Base-by-base conservation (phyloP, 345 rosid species). In the Salix dunnii region DNA sequence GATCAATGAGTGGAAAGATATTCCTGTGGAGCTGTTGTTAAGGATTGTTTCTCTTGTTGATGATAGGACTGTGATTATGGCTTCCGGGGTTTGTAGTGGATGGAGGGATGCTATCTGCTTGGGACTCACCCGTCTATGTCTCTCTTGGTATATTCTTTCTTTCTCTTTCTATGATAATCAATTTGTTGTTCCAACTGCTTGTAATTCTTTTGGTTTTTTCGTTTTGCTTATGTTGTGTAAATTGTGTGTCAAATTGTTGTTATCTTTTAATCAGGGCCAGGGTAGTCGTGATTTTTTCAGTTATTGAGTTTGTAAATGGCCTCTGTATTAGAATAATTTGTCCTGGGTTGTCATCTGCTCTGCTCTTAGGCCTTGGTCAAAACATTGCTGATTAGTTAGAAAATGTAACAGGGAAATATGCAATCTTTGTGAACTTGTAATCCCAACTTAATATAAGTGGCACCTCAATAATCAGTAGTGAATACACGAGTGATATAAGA, bases 101-200 rank as follows among this genome's bases (percentile, higher is more conserved):
- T 95, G 99, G 98, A 91, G 97, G 82, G 99, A 95, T 80, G 91
- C 94, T 5, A 82, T 95, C 58, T 83, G 89, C 71, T 78, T 91
- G 80, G 99, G 98, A 62, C 88, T 90, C 77, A 86, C 97, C 23
- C 90, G 88, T 80, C 92, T 95, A 30, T 87, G 87, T 71, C 97
- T 95, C 80, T 91, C 89, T 49, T 90, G 96, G 99, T 95, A 89
- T 58, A 69, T 1, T n/a, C 16, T 4, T 71, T 61, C 74, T 80
- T 38, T 35, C 13, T 64, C 40, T 64, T 35, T 76, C 12, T 48
- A 30, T 31, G 31, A 17, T 55, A 55, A 55, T 55, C 28, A n/a
- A 55, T 55, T n/a, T 58, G 63, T 23, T 58, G 63, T 58, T 23
- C 63, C 11, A 58, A 28, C 16, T 58, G 31, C 9, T 4, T 67